Conservation (phyloP, 306 rosid genomes). For the Lathyrus aphaca region DNA sequence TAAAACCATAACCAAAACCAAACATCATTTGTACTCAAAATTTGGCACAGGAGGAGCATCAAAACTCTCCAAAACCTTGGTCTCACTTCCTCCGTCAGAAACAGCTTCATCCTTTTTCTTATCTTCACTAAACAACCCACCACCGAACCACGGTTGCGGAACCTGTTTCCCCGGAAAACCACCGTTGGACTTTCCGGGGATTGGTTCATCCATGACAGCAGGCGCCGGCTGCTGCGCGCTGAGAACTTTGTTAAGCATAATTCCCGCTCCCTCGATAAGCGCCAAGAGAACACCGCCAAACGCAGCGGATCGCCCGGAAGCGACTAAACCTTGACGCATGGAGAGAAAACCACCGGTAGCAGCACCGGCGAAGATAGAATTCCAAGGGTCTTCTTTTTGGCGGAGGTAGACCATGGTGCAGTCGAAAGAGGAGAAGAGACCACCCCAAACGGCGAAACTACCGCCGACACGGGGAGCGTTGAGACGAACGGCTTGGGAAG, state of each 20-base stretch:
- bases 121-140: constrained; percentile 63
- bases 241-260: constrained; percentile 74
- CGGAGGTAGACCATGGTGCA: constrained; percentile 82
- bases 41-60: constrained; percentile 92
- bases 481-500: constrained; percentile 79
- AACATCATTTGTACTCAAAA: constrained; percentile 72
- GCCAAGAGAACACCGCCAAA: constrained; percentile 76
- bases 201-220: constrained; percentile 58
- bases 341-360: constrained; percentile 88
- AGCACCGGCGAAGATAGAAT: constrained; percentile 81
- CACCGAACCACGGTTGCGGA: constrained; percentile 52
- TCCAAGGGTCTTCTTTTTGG: constrained; percentile 96
- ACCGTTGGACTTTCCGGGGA: neutral
- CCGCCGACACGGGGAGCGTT: constrained; percentile 90
- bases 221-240: constrained; percentile 73
- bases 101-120: constrained; percentile 51
- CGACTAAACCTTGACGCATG: constrained; percentile 71
- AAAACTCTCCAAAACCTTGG: constrained; percentile 87
- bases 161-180: constrained; percentile 44
- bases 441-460: constrained; percentile 90
- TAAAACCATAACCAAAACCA: constrained; percentile 24
- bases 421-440: constrained; percentile 83
- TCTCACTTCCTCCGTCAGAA: constrained; percentile 67
- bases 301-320: constrained; percentile 64
- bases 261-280: constrained; percentile 85